Evolutionary conservation across 139 green algal genomes (phyloP), one percentile per base, ranked within the genome.

Genomic region (Coelastrella sp.): DNA sequence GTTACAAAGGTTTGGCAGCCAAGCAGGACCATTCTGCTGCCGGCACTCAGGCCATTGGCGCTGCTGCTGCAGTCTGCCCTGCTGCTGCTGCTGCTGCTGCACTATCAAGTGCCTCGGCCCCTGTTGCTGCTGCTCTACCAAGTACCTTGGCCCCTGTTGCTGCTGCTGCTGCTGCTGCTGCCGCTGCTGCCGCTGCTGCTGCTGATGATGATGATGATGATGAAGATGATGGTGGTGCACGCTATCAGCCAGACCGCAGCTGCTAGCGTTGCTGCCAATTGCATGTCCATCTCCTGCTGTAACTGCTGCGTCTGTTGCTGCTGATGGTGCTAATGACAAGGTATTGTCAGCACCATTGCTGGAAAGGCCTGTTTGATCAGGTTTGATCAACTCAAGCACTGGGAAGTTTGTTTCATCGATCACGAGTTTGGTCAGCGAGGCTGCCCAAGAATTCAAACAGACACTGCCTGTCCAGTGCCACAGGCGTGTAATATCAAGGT

Each of bases 31-130:
- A 9, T 49, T 49, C 35, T 1, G 35, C 35, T 3, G 35, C 35
- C 35, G 35, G 35, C 35, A 5, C 35, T 49, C 35, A 49, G 35
- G 35, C 35, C 35, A 49, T 3, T 49, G 35, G 35, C 35, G 25
- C 74, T 81, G 25, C 80, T 70, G 80, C 35, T 58, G 49, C 49
- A 19, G 78, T 25, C 73, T 58, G 58, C 10, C 24, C 49, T 68
- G 78, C 78, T 84, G 78, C 78, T 84, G 78, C 78, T 81, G 74
- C 25, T 81, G 24, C 24, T 58, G 57, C 56, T 66, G 56, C 56
- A 15, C 8, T 8, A 11, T 6, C 79, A 49, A 7, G 20, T 7
- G n/a, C 79, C 17, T 4, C 57, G 24, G 5, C 56, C 7, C 12
- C 57, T 49, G 25, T 15, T 81, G 25, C 80, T 58, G 49, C 49